These are phyloP conservation scores for Carex myosuroides DNA, from an alignment of 176 grass and related monocot genomes.

Conservation along the genomic window DNA sequence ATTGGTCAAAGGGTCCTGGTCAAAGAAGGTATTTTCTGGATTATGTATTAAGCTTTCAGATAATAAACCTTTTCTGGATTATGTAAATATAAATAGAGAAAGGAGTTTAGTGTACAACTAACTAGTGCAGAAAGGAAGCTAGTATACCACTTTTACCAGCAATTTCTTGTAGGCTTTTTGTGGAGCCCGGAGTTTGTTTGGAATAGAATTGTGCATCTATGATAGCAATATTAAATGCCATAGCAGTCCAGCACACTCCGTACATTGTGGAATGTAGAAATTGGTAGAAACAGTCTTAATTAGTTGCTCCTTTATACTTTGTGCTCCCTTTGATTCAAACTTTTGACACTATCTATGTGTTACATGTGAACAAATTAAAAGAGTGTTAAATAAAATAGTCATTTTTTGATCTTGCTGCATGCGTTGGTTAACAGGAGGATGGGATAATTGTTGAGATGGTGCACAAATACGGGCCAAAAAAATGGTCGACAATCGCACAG, in stretches of 20 bases:
- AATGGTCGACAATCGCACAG: constrained; percentile 95
- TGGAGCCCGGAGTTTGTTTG: neutral
- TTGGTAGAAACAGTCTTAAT: neutral
- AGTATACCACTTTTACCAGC: neutral
- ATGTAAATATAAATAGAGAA: neutral
- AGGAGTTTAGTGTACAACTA: neutral
- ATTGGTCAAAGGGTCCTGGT: constrained; percentile 95
- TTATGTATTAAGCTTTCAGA: too few relatives aligned
- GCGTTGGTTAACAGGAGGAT: constrained; percentile 64
- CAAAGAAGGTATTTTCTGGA: constrained; percentile 60
- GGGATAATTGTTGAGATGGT: constrained; percentile 92
- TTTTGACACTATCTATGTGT: neutral
- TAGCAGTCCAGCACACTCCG: neutral
- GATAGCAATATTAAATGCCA: neutral
- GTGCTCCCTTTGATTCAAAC: neutral
- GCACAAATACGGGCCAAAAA: constrained; percentile 73
- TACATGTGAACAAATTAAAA: neutral
- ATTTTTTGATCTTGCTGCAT: constrained; percentile 12
- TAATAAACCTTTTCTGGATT: neutral
- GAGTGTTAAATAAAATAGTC: constrained; percentile 4
- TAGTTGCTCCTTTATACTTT: neutral
- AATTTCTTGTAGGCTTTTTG: neutral
- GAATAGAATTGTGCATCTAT: neutral
- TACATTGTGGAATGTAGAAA: too few relatives aligned
- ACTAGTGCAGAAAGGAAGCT: neutral